phyloP scores from a whole-genome alignment of 2,329 filamentous ascomycete genomes.

The Xylariales sp. region DNA sequence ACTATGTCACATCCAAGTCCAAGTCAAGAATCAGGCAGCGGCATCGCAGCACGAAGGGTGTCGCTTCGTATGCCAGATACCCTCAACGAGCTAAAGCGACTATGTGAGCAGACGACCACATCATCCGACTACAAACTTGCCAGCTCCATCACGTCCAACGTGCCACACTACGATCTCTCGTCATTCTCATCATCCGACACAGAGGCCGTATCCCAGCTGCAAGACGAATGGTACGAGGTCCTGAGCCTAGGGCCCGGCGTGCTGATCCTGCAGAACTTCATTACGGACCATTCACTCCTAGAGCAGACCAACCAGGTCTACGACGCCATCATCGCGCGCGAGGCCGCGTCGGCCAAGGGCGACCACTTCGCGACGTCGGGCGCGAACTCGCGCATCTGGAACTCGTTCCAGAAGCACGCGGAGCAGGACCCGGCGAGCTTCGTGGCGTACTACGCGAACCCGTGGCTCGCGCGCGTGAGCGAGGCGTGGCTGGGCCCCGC shows the following conservation, averaged over 20 bases:
- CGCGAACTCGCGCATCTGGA: constrained; percentile 72
- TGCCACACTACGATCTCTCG: constrained; percentile 45
- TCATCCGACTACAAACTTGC: constrained; percentile 31
- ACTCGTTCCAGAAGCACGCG: constrained; percentile 72
- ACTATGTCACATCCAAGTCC: neutral
- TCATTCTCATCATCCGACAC: constrained; percentile 41
- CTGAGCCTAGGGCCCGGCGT: constrained; percentile 69
- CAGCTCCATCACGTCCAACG: constrained; percentile 30
- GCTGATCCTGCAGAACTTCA: constrained; percentile 66
- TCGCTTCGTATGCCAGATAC: constrained; percentile 31
- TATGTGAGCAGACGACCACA: constrained; percentile 19
- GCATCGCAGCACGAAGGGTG: constrained; percentile 14
- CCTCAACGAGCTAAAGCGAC: constrained; percentile 32
- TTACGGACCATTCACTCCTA: constrained; percentile 56
- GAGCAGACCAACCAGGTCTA: constrained; percentile 61
- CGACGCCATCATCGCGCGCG: constrained; percentile 58
- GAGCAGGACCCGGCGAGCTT: constrained; percentile 64
- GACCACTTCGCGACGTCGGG: constrained; percentile 70
- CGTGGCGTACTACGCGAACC: constrained; percentile 69
- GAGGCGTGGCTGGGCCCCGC: constrained; percentile 69
- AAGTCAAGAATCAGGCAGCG: neutral
- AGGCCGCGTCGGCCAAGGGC: constrained; percentile 55
- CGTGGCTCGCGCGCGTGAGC: constrained; percentile 64
- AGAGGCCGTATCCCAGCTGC: constrained; percentile 52
- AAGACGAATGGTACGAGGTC: constrained; percentile 71